Evolutionary conservation across 2,329 filamentous ascomycete genomes (phyloP), one percentile per base, ranked within the genome.

Genomic region (Penicillium occitanis): DNA sequence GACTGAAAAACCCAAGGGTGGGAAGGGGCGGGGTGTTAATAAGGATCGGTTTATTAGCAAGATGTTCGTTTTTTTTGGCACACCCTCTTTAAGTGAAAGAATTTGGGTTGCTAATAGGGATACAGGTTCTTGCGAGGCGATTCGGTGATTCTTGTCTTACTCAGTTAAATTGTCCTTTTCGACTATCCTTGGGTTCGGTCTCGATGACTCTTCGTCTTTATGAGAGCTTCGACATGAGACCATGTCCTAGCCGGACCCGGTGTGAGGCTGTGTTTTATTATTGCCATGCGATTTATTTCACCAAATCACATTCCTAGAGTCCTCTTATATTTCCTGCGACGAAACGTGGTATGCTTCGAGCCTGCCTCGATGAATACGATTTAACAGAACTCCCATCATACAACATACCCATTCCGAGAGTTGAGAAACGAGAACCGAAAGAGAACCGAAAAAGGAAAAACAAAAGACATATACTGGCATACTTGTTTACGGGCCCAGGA

Each of bases 31-130:
- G 82, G 93, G 93, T 65, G 92, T 98, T 69, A 99, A 99, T 84
- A 97, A 98, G 87, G 95, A 99, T 80, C 86, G 95, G 50, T 97
- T 97, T 80, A 95, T 98, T 75, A 96, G 92, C 86, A 97, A 97
- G 84, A 94, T 97, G 93, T 93, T 78, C 71, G 88, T 86, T 30
- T 51, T 28, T 33, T 10, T 14, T 25, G 2, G 25, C 25, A 35
- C 10, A 61, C 67, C 69, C 66, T 51, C 44, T 46, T 11, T 19
- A 2, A 19, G n/a, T 8, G 17, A 3, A 10, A 8, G n/a, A 8
- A 13, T 11, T 11, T 2, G 19, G n/a, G 2, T 22, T 48, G 44
- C 44, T 48, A 48, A 48, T 48, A 1, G 4, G n/a, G 10, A 48
- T 48, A 67, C 71, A 93, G 90, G 87, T 96, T 96, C 79, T 80